These are phyloP conservation scores for Wickerhamomyces sydowiorum DNA, from an alignment of 805 yeast genomes.

Conservation along the genomic window DNA sequence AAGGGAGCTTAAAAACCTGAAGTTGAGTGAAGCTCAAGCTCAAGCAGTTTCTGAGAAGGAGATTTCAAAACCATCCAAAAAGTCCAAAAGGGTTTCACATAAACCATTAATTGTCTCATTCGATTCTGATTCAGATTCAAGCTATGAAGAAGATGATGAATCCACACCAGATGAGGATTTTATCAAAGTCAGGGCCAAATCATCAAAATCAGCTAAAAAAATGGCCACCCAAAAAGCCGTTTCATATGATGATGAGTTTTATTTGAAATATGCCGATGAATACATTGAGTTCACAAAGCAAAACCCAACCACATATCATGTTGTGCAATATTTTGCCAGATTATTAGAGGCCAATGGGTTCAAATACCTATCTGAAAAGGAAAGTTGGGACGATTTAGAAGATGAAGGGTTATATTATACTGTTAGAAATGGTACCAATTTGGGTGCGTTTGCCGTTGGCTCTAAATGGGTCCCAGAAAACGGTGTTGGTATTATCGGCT, in stretches of 20 bases:
- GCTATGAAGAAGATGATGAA: slow-evolving; percentile 7
- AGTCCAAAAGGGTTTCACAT: background rate
- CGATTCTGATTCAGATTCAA: slow-evolving; percentile 19
- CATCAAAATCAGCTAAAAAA: too few species aligned
- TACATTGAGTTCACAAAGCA: slow-evolving; percentile 68
- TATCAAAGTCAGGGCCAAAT: too few species aligned
- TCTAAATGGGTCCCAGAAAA: slow-evolving; percentile 54
- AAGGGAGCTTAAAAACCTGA: too few species aligned
- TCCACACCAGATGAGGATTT: slow-evolving; percentile 21
- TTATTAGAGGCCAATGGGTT: slow-evolving; percentile 57
- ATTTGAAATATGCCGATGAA: slow-evolving; percentile 31
- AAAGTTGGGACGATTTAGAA: slow-evolving; percentile 26
- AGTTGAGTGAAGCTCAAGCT: too few species aligned
- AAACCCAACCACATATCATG: slow-evolving; percentile 75
- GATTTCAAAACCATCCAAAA: too few species aligned
- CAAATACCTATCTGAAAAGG: slow-evolving; percentile 56
- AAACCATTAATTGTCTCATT: slow-evolving; percentile 1
- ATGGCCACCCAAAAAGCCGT: background rate
- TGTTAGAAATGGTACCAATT: slow-evolving; percentile 58
- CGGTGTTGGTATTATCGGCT: slow-evolving; percentile 66
- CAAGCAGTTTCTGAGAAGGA: too few species aligned
- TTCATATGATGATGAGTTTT: slow-evolving; percentile 16
- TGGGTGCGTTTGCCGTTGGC: slow-evolving; percentile 70
- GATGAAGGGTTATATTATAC: slow-evolving; percentile 57
- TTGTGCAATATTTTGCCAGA: slow-evolving; percentile 44